Conservation (phyloP, 2,329 filamentous ascomycete species). For the Hymenoscyphus fructigenus region DNA sequence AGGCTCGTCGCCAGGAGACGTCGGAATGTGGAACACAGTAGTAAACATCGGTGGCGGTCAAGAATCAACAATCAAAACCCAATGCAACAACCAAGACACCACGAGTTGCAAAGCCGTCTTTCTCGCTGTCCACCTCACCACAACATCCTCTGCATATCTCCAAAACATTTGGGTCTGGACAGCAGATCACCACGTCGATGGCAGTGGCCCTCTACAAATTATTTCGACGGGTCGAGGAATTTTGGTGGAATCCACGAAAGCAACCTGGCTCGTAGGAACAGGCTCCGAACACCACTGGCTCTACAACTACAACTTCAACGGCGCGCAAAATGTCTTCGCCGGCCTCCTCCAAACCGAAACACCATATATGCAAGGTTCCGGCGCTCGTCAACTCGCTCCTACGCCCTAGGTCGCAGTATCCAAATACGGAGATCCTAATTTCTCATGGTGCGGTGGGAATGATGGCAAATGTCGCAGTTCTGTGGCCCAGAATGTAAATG, state of each 20-base stretch:
- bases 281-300: slow-evolving; percentile 45
- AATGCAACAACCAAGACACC: slow-evolving; percentile 51
- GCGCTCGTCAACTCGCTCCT: slow-evolving; percentile 38
- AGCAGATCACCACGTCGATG: slow-evolving; percentile 41
- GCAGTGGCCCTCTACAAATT: not conserved
- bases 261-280: not conserved
- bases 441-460: slow-evolving; percentile 31
- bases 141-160: slow-evolving; percentile 38
- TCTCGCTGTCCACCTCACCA: slow-evolving; percentile 28
- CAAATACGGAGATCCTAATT: slow-evolving; percentile 41
- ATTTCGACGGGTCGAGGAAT: not conserved
- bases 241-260: slow-evolving; percentile 1
- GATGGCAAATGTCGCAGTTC: slow-evolving; percentile 4
- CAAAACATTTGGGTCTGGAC: slow-evolving; percentile 49
- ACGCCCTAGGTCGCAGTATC: slow-evolving; percentile 25
- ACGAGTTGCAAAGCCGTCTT: slow-evolving; percentile 1
- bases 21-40: slow-evolving; percentile 45
- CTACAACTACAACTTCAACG: slow-evolving; percentile 53
- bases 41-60: slow-evolving; percentile 46
- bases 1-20: slow-evolving; percentile 15
- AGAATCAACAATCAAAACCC: slow-evolving; percentile 34
- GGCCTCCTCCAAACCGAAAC: slow-evolving; percentile 69
- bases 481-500: not conserved
- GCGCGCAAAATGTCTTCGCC: slow-evolving; percentile 60
- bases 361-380: slow-evolving; percentile 61